A percentile compares a stretch with the other conserved stretches of the same genome.
These are phyloP conservation scores for Plicaturopsis crispa DNA, from an alignment of 768 basidiomycete species.

Conservation along the genomic window DNA sequence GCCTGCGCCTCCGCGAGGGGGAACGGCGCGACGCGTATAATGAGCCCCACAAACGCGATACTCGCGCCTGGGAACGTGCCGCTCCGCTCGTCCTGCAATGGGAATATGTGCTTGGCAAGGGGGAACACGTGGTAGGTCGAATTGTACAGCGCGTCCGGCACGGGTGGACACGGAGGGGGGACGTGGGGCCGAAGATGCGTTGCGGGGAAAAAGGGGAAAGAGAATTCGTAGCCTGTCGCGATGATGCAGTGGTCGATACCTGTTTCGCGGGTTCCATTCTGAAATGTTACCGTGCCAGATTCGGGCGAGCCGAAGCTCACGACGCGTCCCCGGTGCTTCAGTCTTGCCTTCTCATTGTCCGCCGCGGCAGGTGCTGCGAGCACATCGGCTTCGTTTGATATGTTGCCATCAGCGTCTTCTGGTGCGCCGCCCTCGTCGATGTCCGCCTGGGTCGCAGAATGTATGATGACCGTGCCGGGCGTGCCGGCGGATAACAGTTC, in stretches of 20 bases:
- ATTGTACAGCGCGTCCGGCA: conserved; percentile 50
- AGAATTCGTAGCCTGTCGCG: conserved; percentile 68
- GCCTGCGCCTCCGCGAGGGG: conserved; percentile 78
- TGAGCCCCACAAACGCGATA: conserved; percentile 63
- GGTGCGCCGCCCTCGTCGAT: conserved; percentile 22
- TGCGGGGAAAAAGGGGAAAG: conserved; percentile 53
- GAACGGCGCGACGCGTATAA: conserved; percentile 55
- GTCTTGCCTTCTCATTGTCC: too few species aligned
- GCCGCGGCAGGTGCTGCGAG: too few species aligned
- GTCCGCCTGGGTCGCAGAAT: conserved; percentile 48
- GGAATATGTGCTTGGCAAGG: conserved; percentile 64
- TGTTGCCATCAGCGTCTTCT: conserved; percentile 23
- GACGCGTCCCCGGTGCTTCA: conserved; percentile 36
- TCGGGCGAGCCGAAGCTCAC: conserved; percentile 33
- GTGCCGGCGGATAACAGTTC: conserved; percentile 55
- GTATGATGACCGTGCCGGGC: conserved; percentile 39
- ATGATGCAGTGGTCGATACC: conserved; percentile 58
- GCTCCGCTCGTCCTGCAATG: conserved; percentile 36
- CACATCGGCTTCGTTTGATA: too few species aligned
- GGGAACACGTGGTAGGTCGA: conserved; percentile 65
- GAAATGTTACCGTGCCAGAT: conserved; percentile 47
- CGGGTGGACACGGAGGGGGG: conserved; percentile 38
- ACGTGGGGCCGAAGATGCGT: conserved; percentile 24
- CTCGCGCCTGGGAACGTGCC: conserved; percentile 41
- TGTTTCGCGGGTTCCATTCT: conserved; percentile 47